These are phyloP conservation scores for Picea sitchensis DNA, from an alignment of 75 land plant species.

Conservation along the genomic window DNA sequence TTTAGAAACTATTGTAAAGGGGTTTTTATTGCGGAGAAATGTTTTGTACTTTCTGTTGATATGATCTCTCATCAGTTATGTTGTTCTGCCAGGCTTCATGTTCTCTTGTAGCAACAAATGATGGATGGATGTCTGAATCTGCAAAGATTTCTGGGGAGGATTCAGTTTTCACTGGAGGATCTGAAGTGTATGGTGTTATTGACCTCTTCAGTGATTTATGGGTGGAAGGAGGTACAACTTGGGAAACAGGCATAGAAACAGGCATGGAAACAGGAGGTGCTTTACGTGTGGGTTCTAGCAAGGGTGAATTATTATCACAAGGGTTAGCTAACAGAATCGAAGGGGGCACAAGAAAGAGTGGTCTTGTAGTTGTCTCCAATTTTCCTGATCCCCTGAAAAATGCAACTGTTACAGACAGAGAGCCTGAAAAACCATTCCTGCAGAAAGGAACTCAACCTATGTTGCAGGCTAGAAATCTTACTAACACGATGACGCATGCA, in stretches of 20 bases:
- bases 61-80: neutral
- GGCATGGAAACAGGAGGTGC: constrained; percentile 11
- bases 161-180: constrained; percentile 15
- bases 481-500: constrained; percentile 6
- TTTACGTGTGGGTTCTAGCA: neutral
- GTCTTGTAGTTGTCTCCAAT: neutral
- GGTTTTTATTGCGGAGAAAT: neutral
- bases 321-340: neutral
- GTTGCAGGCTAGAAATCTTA: constrained; percentile 1
- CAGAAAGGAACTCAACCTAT: constrained; percentile 1
- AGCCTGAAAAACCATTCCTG: neutral
- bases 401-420: neutral
- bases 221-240: constrained; percentile 38
- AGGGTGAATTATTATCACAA: neutral
- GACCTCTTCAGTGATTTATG: constrained; percentile 71
- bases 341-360: neutral
- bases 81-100: constrained; percentile 12
- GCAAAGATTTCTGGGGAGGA: constrained; percentile 8
- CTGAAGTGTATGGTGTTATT: constrained; percentile 50
- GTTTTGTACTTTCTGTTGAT: neutral
- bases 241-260: constrained; percentile 20
- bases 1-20: neutral
- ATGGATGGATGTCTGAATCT: constrained; percentile 14
- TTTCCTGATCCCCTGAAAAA: neutral
- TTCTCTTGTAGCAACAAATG: constrained; percentile 4